Conservation (phyloP, 2,329 filamentous ascomycete species). For the Phialocephala subalpina region DNA sequence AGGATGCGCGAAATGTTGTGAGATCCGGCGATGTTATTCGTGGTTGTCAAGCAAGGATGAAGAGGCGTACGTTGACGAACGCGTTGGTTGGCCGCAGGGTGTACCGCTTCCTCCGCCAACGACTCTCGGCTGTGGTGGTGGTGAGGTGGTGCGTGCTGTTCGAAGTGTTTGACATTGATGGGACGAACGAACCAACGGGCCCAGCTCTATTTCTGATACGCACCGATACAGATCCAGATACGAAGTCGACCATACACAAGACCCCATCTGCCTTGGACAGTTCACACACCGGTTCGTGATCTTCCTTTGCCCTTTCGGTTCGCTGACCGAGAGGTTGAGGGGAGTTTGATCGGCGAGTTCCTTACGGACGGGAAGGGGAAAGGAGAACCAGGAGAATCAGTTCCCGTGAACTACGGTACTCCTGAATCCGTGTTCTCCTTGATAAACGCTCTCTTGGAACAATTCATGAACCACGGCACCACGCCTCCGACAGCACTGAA, state of each 20-base stretch:
- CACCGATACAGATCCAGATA: not conserved
- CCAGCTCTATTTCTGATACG: not conserved
- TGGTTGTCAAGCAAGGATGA: not conserved
- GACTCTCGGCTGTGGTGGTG: not conserved
- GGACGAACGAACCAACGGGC: slow-evolving; percentile 12
- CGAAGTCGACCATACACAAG: not conserved
- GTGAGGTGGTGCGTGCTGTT: not conserved
- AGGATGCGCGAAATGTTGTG: slow-evolving; percentile 2
- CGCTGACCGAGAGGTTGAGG: not conserved
- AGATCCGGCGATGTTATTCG: slow-evolving; percentile 5
- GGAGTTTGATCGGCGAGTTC: not conserved
- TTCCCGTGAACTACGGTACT: too few relatives aligned
- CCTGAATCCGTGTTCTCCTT: not conserved
- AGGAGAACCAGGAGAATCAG: too few relatives aligned
- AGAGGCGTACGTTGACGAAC: not conserved
- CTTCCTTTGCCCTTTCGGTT: slow-evolving; percentile 8
- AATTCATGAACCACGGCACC: too few relatives aligned
- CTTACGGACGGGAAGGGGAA: not conserved
- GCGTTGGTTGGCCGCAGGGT: slow-evolving; percentile 1
- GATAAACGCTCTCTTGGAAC: too few relatives aligned
- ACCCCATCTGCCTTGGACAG: not conserved
- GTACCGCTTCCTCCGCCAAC: too few relatives aligned
- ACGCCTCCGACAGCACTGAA: not conserved
- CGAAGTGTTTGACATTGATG: slow-evolving; percentile 20
- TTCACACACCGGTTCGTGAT: not conserved